Evolutionary conservation across 2,329 filamentous ascomycete genomes (phyloP).

Genomic region (Xylariaceae sp.): DNA sequence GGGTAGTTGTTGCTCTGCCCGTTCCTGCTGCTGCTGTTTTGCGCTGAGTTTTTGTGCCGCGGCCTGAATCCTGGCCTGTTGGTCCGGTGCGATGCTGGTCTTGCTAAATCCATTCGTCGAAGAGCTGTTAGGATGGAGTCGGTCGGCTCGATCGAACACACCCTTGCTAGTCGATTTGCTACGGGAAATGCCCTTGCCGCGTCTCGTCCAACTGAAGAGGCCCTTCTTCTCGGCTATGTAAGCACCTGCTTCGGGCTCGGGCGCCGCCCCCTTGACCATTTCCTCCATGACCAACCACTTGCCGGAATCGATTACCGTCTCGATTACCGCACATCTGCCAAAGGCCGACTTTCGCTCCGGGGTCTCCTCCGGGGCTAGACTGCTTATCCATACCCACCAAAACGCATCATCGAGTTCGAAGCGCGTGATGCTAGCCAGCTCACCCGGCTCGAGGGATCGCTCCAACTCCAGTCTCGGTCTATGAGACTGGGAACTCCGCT

Average conservation of each 20-base stretch:
- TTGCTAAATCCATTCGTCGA: conserved; percentile 56
- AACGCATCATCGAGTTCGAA: conserved; percentile 92
- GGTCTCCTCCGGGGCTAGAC: conserved; percentile 86
- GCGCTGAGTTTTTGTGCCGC: conserved; percentile 80
- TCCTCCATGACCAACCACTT: conserved; percentile 96
- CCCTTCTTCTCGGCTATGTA: conserved; percentile 96
- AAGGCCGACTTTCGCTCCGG: conserved; percentile 83
- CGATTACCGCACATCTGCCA: conserved; percentile 85
- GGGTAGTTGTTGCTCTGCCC: conserved; percentile 36
- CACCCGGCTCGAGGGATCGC: conserved; percentile 72
- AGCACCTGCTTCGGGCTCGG: conserved; percentile 75
- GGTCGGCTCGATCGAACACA: conserved; percentile 39
- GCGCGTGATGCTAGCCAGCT: conserved; percentile 83
- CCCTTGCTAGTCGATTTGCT: conserved; percentile 67
- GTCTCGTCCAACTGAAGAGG: conserved; percentile 80
- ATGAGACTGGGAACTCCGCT: conserved; percentile 83
- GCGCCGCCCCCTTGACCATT: conserved; percentile 86
- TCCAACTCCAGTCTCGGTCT: conserved; percentile 65
- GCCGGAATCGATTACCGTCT: conserved; percentile 74
- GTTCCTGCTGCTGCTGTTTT: conserved; percentile 51
- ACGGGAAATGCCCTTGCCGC: conserved; percentile 56
- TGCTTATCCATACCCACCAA: conserved; percentile 99
- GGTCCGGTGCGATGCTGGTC: conserved; percentile 79
- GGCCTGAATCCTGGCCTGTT: conserved; percentile 87
- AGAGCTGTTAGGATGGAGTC: conserved; percentile 36